Base-by-base conservation (phyloP, 2,329 filamentous ascomycete genomes). In the Paracamarosporium sp. region DNA sequence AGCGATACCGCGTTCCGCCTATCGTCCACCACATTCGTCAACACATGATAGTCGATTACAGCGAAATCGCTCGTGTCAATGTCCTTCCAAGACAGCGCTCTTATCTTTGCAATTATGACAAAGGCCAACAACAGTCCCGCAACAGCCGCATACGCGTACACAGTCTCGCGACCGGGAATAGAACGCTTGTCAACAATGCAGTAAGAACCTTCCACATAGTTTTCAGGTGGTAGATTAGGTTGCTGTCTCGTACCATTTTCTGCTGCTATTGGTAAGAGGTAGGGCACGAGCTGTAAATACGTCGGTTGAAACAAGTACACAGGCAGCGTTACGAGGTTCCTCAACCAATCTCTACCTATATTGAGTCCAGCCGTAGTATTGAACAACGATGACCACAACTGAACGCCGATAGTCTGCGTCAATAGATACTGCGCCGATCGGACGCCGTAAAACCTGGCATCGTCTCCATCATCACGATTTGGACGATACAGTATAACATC, bases 281-380 rank as follows among this genome's bases (percentile, higher is more conserved):
- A 20, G 46, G 45, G 15, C 17, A 35, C n/a, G 4, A 47, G 45
- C 9, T 22, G 20, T 22, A 60, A 11, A 3, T 52, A 35, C 1
- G 63, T 65, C 4, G 59, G 52, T 41, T 63, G 63, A 35, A 63
- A 65, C 5, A 63, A 13, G 33, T 61, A 63, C 4, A 66, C 45
- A 0, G 63, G 61, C 36, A 64, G 20, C 6, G 52, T 50, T 0
- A 66, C 20, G 1, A 61, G 13, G 30, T 66, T 66, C 30, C 53
- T 33, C n/a, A 66, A 28, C 59, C 57, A 66, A 31, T 61, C 56
- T 48, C 35, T 36, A 11, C 48, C 60, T n/a, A 57, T 45, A 5
- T 22, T 24, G n/a, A 54, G 25, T 5, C 55, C 51, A 15, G 22
- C 15, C 7, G 46, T 6, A 9, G 28, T 50, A 8, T 50, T 25